Evolutionary conservation across 805 yeast species (phyloP), one percentile per base, ranked within the genome.

Genomic region (Candida hungchunana): DNA sequence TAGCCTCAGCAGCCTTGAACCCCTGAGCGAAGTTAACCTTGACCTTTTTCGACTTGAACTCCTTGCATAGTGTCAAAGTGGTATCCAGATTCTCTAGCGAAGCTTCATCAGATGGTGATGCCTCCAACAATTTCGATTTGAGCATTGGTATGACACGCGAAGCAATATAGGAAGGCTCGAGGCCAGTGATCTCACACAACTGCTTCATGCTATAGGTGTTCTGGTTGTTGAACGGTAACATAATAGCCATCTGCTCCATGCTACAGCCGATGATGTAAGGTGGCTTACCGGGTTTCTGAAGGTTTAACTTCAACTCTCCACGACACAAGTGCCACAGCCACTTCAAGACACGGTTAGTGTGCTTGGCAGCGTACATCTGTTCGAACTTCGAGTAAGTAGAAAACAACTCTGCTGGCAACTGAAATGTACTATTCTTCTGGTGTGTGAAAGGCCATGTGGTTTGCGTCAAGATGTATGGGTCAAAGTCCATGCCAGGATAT

Each of bases 291-390:
- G 82, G 79, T 48, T 81, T 80, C 6, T 90, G 75, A 44, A 88
- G 71, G 55, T 86, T 83, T 9, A 95, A 95, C 60, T 81, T 84
- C 39, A 93, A 63, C 58, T 93, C 99, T 42, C 94, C 93, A 59
- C 90, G 82, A 31, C 95, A 86, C 56, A 86, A 77, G 51, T 87
- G 82, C 97, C 97, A 93, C 41, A 90, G 73, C 99, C 99, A 93
- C 55, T 85, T 83, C 50, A 93, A 73, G 46, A 86, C 79, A 60
- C 97, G 75, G 10, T 97, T 97, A 43, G 69, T 75, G 60, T 90
- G 97, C 51, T 82, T 81, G 23, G 69, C 65, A 28, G 75, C 69
- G 59, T 90, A 94, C 41, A 83, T 69, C 26, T 73, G 69, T 38
- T 78, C 78, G 37, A 90, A 77, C 36, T 75, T 74, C 35, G 79